A percentile compares a stretch with the other conserved stretches of the same genome.
Conservation (phyloP, 1,284 basidiomycete genomes). For the Porogramme epimiltina region DNA sequence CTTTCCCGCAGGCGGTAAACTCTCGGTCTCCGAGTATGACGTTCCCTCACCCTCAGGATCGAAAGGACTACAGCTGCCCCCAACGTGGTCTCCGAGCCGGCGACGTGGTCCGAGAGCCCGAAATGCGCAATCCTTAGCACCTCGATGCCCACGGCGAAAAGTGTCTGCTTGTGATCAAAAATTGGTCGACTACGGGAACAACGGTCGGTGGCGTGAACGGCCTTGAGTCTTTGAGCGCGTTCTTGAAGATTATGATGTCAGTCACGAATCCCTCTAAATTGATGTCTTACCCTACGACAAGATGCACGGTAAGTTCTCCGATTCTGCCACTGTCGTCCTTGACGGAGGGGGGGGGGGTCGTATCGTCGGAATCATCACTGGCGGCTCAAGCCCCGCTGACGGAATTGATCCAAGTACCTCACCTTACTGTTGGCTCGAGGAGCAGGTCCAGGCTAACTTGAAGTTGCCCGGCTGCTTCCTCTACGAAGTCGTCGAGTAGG, state of each 20-base stretch:
- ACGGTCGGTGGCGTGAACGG: constrained; percentile 32
- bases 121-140: constrained; percentile 27
- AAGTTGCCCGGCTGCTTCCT: too few species aligned
- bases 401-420: too few species aligned
- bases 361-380: too few species aligned
- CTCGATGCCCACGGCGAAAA: constrained; percentile 25
- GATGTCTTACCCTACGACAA: constrained; percentile 25
- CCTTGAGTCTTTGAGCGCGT: constrained; percentile 29
- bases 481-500: too few species aligned
- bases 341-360: too few species aligned
- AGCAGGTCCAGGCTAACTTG: too few species aligned
- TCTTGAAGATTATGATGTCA: constrained; percentile 19
- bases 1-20: constrained; percentile 26
- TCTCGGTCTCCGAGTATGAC: constrained; percentile 26
- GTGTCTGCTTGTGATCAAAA: constrained; percentile 32
- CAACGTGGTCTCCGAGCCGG: constrained; percentile 26
- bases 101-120: constrained; percentile 20
- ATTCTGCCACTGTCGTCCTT: too few species aligned
- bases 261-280: constrained; percentile 22
- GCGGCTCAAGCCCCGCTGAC: too few species aligned
- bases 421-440: too few species aligned
- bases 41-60: background rate
- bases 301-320: constrained; percentile 25
- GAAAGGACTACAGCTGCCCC: constrained; percentile 27
- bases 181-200: constrained; percentile 29